Conservation (phyloP, 2,329 filamentous ascomycete species). For the Tolypocladium nubicola region DNA sequence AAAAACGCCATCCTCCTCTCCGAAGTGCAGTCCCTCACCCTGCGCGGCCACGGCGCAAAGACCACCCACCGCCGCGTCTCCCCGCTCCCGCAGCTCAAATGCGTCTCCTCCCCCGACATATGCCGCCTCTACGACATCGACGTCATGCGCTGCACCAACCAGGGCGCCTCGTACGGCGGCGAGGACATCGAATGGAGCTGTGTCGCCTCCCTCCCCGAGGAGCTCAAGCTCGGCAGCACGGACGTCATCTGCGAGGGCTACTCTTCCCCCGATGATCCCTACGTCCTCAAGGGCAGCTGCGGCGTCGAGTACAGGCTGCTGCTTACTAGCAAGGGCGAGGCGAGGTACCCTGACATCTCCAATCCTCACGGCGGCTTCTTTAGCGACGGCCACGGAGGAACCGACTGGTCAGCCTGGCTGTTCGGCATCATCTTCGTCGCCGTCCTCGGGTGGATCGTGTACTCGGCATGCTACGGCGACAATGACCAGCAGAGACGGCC, state of each 20-base stretch:
- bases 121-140: conserved; percentile 66
- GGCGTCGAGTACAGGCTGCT: conserved; percentile 80
- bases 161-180: conserved; percentile 64
- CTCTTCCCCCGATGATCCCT: conserved; percentile 61
- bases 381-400: conserved; percentile 16
- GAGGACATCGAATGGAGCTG: conserved; percentile 92
- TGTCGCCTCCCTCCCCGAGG: conserved; percentile 47
- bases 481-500: conserved; percentile 6
- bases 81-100: conserved; percentile 69
- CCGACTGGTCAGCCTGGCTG: conserved; percentile 28
- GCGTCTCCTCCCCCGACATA: conserved; percentile 54
- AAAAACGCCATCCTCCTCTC: conserved; percentile 47
- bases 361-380: conserved; percentile 25
- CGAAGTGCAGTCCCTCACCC: conserved; percentile 64
- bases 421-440: conserved; percentile 54
- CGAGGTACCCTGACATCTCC: conserved; percentile 50
- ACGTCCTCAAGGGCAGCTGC: conserved; percentile 85
- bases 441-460: conserved; percentile 52
- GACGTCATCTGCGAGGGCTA: conserved; percentile 94
- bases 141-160: conserved; percentile 81
- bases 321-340: conserved; percentile 67
- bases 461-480: conserved; percentile 32
- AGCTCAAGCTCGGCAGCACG: conserved; percentile 66
- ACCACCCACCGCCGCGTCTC: conserved; percentile 69
- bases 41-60: conserved; percentile 50